Base-by-base conservation (phyloP, 768 basidiomycete genomes). In the Mycena latifolia region DNA sequence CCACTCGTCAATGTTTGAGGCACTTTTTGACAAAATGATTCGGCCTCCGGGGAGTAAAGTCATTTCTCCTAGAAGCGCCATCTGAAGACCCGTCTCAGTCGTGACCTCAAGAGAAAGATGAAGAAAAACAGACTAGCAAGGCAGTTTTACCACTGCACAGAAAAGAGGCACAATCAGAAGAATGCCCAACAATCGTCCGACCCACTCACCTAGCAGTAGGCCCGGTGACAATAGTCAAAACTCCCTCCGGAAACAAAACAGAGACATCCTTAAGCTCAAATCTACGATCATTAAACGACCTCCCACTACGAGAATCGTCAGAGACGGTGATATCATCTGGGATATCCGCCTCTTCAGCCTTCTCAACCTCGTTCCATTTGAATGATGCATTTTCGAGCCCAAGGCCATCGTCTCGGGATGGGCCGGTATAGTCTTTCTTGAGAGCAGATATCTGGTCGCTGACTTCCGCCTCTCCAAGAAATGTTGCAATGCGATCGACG, bases 61-160 rank as follows among this genome's bases (percentile, higher is more conserved):
- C 85, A 93, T 83, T 74, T 93, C 92, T 24, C 92, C 91, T 0
- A 92, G 81, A 14, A 91, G 77, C 3, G 90, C 89, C 88, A 90
- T 86, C 89, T 90, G 15, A 1, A 46, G 28, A 18, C 20, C 8
- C 53, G 12, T 50, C 12, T 47, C 9, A 55, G 56, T 37, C 27
- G 14, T 25, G n/a, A 24, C 14, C 6, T n/a, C n/a, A n/a, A n/a
- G n/a, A n/a, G 22, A 47, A 14, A 15, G 5, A 5, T 11, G 11
- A 31, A 55, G 15, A 55, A 20, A 12, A 41, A 50, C 85, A 41
- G 71, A 89, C 89, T 53, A 94, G 81, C 2, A 94, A 76, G 0
- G 93, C 92, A 0, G 91, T 93, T 79, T 96, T 96, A 0, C 94
- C 94, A 47, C 88, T 88, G 31, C 1, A 33, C 4, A n/a, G n/a